Evolutionary conservation across 768 basidiomycete genomes (phyloP).

Genomic region (Termitomyces titanicus): DNA sequence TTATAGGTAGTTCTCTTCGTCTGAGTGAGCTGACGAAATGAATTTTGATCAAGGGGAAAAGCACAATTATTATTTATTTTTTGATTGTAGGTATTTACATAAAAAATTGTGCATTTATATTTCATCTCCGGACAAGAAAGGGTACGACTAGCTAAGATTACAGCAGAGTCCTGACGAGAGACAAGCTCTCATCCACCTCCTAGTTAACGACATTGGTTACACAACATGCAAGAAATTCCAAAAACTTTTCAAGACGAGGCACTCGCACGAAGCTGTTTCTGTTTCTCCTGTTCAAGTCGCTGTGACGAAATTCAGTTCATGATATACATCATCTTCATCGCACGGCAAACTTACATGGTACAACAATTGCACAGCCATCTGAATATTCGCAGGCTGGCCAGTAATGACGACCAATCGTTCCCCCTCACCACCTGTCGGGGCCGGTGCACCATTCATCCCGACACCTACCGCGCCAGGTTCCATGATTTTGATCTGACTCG

Average conservation of each 20-base stretch:
- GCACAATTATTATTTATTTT: conserved; percentile 1
- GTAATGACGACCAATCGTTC: conserved; percentile 96
- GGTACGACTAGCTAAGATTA: conserved; percentile 19
- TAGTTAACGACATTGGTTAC: conserved; percentile 4
- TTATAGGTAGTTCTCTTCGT: neutral
- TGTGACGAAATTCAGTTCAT: conserved; percentile 24
- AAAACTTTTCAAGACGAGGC: conserved; percentile 15
- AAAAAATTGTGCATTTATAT: conserved; percentile 1
- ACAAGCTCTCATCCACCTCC: conserved; percentile 13
- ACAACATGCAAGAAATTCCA: conserved; percentile 7
- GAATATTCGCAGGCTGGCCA: conserved; percentile 91
- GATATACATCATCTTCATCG: neutral
- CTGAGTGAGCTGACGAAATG: conserved; percentile 1
- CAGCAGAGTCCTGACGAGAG: conserved; percentile 11
- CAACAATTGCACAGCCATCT: conserved; percentile 91
- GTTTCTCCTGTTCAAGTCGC: conserved; percentile 88
- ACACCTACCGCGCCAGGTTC: conserved; percentile 84
- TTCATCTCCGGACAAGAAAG: neutral
- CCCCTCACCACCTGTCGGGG: conserved; percentile 71
- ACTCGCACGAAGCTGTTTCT: conserved; percentile 62
- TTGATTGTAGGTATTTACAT: neutral
- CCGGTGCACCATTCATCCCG: conserved; percentile 66
- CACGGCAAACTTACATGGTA: conserved; percentile 59
- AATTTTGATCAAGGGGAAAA: conserved; percentile 1
- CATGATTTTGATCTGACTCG: conserved; percentile 97